A percentile compares a stretch with the other conserved stretches of the same genome.
phyloP scores from a whole-genome alignment of 2,329 filamentous ascomycete genomes.

The Talaromyces amestolkiae region DNA sequence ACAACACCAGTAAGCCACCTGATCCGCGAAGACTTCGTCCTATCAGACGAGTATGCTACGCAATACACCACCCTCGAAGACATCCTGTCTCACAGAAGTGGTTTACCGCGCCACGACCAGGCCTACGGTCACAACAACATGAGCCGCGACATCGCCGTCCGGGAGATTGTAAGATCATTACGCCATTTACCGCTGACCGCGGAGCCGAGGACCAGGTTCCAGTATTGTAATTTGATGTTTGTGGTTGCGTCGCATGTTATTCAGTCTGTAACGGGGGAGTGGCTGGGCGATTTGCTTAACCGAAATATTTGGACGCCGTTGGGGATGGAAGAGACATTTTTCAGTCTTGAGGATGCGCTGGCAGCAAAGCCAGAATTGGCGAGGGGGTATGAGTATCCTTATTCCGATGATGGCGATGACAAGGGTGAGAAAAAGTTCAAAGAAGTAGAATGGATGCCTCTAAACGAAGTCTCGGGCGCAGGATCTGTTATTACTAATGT shows the following conservation, averaged over 20 bases:
- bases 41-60: constrained; percentile 25
- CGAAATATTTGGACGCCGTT: constrained; percentile 42
- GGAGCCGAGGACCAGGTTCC: constrained; percentile 42
- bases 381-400: constrained; percentile 27
- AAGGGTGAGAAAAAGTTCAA: neutral
- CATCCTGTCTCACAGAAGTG: constrained; percentile 32
- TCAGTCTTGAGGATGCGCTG: constrained; percentile 34
- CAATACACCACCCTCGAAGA: constrained; percentile 31
- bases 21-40: constrained; percentile 34
- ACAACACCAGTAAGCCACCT: constrained; percentile 35
- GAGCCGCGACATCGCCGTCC: constrained; percentile 26
- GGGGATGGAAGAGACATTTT: constrained; percentile 41
- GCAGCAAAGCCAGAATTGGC: constrained; percentile 26
- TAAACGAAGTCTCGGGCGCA: constrained; percentile 21
- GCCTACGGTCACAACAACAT: constrained; percentile 16
- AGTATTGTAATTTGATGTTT: constrained; percentile 57
- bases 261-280: constrained; percentile 41
- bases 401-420: neutral
- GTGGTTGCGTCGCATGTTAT: constrained; percentile 47
- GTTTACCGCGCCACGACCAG: constrained; percentile 28
- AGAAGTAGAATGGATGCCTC: constrained; percentile 14
- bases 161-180: constrained; percentile 42
- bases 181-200: constrained; percentile 45
- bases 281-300: constrained; percentile 33
- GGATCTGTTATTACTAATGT: constrained; percentile 35